These are phyloP conservation scores for Corynespora cassiicola DNA, from an alignment of 2,329 filamentous ascomycete species.

Conservation along the genomic window DNA sequence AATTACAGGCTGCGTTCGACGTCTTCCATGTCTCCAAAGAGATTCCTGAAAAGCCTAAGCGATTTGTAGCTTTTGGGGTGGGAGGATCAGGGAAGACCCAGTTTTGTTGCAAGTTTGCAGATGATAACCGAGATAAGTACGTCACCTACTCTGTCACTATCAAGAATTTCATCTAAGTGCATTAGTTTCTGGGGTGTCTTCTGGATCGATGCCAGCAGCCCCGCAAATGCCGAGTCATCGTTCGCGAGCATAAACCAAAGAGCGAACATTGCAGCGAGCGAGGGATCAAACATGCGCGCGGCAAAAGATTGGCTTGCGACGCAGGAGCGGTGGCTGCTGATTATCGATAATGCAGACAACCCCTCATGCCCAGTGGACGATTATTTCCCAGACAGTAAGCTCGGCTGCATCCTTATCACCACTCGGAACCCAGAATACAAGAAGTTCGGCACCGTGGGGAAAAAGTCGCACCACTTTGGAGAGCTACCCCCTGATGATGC, in stretches of 20 bases:
- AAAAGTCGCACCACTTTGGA: conserved; percentile 24
- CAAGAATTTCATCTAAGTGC: conserved; percentile 1
- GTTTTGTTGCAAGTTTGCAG: conserved; percentile 45
- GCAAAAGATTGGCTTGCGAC: too few relatives aligned
- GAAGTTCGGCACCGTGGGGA: conserved; percentile 25
- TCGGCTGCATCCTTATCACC: conserved; percentile 34
- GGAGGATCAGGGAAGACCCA: conserved; percentile 52
- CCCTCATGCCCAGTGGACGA: conserved; percentile 17
- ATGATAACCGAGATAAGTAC: conserved; percentile 43
- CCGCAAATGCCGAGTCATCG: conserved; percentile 24
- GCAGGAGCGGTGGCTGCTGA: conserved; percentile 30
- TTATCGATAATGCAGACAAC: conserved; percentile 40
- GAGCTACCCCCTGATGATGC: conserved; percentile 24
- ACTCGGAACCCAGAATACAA: conserved; percentile 30
- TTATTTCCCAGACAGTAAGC: conserved; percentile 29
- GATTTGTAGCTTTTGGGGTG: conserved; percentile 37
- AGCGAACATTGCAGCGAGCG: too few relatives aligned
- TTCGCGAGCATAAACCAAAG: too few relatives aligned
- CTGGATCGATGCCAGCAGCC: conserved; percentile 43
- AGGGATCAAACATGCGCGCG: too few relatives aligned
- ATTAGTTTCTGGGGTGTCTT: conserved; percentile 46
- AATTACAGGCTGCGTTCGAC: conserved; percentile 12
- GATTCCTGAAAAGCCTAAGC: conserved; percentile 10
- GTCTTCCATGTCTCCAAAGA: conserved; percentile 7
- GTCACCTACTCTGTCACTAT: conserved; percentile 9